These are phyloP conservation scores for Ceratocystiopsis brevicomis DNA, from an alignment of 2,329 filamentous ascomycete species.

Conservation along the genomic window DNA sequence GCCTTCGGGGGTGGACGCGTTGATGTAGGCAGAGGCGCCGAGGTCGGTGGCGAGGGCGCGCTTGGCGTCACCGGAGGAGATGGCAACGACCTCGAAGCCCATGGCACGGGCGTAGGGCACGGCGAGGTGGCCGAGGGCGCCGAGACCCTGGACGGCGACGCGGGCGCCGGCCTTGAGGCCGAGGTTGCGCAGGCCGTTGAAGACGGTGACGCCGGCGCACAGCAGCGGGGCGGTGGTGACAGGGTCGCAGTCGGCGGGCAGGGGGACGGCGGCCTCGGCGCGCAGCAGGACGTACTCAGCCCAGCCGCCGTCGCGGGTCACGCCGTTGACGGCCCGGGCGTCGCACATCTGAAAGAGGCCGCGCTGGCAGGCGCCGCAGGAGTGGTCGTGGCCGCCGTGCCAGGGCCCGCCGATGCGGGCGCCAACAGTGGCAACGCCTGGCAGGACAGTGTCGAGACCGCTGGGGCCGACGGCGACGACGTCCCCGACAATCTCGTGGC, in stretches of 20 bases:
- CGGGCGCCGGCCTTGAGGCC: slow-evolving; percentile 30
- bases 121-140: slow-evolving; percentile 59
- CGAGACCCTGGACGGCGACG: slow-evolving; percentile 47
- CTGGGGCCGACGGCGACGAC: slow-evolving; percentile 41
- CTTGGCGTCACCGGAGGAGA: slow-evolving; percentile 46
- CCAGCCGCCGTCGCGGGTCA: slow-evolving; percentile 47
- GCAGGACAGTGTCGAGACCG: slow-evolving; percentile 40
- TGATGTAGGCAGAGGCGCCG: slow-evolving; percentile 42
- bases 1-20: slow-evolving; percentile 34
- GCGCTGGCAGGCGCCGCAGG: slow-evolving; percentile 43
- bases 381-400: slow-evolving; percentile 47
- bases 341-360: slow-evolving; percentile 52
- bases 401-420: slow-evolving; percentile 49
- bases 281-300: slow-evolving; percentile 43
- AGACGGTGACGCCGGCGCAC: slow-evolving; percentile 46
- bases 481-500: slow-evolving; percentile 54
- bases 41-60: slow-evolving; percentile 43
- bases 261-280: slow-evolving; percentile 37
- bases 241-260: slow-evolving; percentile 33
- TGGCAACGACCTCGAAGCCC: slow-evolving; percentile 54
- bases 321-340: slow-evolving; percentile 43
- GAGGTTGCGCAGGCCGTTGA: slow-evolving; percentile 38
- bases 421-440: slow-evolving; percentile 39
- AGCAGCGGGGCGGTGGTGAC: slow-evolving; percentile 39
- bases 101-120: slow-evolving; percentile 59